These are phyloP conservation scores for Crithidia fasciculata DNA, from an alignment of 208 protist genomes.

Conservation along the genomic window DNA sequence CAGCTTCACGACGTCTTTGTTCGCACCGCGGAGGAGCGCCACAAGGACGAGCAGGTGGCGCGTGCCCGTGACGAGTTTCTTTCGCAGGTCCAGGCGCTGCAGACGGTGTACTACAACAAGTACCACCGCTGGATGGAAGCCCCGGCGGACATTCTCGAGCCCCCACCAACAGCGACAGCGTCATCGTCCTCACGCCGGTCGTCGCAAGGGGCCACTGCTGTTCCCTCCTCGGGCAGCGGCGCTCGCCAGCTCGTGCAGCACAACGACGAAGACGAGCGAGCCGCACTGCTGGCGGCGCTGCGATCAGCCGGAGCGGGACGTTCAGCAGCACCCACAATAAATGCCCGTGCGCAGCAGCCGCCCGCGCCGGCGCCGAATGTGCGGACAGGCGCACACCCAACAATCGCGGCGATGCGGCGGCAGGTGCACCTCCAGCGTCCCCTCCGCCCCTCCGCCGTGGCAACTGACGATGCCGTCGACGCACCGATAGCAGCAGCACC, in stretches of 20 bases:
- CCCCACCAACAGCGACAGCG: conserved; percentile 1
- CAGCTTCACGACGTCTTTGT: conserved; percentile 49
- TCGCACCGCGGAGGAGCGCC: conserved; percentile 51
- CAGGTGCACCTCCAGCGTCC: conserved; percentile 41
- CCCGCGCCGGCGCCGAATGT: conserved; percentile 1
- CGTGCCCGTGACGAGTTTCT: conserved; percentile 78
- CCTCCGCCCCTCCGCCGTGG: conserved; percentile 33
- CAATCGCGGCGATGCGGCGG: conserved; percentile 26
- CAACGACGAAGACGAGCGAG: conserved; percentile 37
- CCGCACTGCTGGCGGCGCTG: conserved; percentile 30
- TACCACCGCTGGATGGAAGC: conserved; percentile 88
- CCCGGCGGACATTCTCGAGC: conserved; percentile 57
- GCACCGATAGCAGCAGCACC: not conserved
- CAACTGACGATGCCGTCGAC: conserved; percentile 14
- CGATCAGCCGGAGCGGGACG: not conserved
- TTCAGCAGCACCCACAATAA: not conserved
- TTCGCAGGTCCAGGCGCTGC: conserved; percentile 74
- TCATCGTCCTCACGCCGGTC: not conserved
- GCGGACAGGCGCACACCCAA: not conserved
- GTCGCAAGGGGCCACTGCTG: not conserved
- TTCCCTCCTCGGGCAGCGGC: not conserved
- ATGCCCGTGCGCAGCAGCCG: no score
- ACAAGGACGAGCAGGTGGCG: conserved; percentile 51
- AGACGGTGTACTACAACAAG: conserved; percentile 74
- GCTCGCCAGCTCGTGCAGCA: not conserved